Conservation (phyloP, 768 basidiomycete species). For the Suillus spraguei region DNA sequence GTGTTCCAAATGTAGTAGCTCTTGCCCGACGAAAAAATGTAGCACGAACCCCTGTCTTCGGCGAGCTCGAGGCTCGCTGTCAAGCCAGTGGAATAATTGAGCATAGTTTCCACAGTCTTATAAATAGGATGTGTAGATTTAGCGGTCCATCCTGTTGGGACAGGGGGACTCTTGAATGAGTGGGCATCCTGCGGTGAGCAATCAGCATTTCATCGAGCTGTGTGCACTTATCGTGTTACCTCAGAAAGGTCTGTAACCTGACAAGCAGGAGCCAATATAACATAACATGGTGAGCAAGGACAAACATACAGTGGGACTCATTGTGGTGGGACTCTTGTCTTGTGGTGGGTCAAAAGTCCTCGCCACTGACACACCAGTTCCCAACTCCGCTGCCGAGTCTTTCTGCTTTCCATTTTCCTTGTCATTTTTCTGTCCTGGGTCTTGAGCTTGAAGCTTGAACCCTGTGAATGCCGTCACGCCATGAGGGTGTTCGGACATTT, state of each 20-base stretch:
- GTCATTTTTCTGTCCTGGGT: too few species aligned
- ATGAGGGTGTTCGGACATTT: too few species aligned
- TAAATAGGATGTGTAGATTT: background rate
- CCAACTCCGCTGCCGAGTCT: too few species aligned
- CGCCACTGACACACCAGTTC: too few species aligned
- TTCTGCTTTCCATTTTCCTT: too few species aligned
- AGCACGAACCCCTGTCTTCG: background rate
- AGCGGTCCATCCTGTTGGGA: background rate
- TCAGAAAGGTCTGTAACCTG: background rate
- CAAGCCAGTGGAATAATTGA: background rate
- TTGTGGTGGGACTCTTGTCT: background rate
- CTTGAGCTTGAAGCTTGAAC: too few species aligned
- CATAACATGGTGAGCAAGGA: background rate
- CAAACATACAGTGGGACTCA: background rate
- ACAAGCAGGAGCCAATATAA: background rate
- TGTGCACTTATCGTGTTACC: background rate
- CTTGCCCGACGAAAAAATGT: background rate
- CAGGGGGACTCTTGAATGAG: background rate
- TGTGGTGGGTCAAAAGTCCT: too few species aligned
- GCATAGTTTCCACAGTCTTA: background rate
- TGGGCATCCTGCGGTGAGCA: background rate
- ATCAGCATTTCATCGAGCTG: background rate
- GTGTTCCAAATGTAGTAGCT: background rate
- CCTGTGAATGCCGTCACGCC: too few species aligned
- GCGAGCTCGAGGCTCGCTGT: background rate